A percentile compares a stretch with the other conserved stretches of the same genome.
phyloP scores from a whole-genome alignment of 2,329 filamentous ascomycete species.

The Bipolaris gigantea region DNA sequence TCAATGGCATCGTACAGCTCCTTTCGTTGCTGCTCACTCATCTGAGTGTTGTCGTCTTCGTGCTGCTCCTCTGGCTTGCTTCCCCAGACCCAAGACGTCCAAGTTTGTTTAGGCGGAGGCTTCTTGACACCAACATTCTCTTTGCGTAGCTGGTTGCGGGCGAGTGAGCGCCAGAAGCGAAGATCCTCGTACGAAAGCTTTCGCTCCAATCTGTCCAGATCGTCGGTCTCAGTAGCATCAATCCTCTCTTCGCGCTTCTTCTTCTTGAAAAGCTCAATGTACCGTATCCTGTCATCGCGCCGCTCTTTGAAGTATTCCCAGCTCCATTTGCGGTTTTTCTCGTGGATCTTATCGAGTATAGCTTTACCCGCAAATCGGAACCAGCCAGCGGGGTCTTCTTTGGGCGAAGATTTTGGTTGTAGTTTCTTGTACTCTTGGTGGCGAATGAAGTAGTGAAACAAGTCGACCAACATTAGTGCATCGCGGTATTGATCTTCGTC shows the following conservation, averaged over 20 bases:
- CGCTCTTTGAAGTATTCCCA: slow-evolving; percentile 96
- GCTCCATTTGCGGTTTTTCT: slow-evolving; percentile 88
- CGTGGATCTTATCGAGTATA: slow-evolving; percentile 90
- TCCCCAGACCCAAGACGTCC: slow-evolving; percentile 88
- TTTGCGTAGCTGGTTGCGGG: slow-evolving; percentile 90
- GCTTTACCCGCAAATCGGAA: slow-evolving; percentile 87
- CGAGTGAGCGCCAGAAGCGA: slow-evolving; percentile 93
- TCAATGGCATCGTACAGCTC: slow-evolving; percentile 97
- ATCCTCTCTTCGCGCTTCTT: slow-evolving; percentile 71
- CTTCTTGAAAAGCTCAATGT: slow-evolving; percentile 96
- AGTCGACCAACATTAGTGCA: slow-evolving; percentile 93
- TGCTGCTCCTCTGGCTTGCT: slow-evolving; percentile 62
- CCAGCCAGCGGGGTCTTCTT: slow-evolving; percentile 92
- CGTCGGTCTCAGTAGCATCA: slow-evolving; percentile 68
- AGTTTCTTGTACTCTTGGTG: slow-evolving; percentile 96
- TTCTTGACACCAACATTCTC: slow-evolving; percentile 91
- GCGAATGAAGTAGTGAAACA: slow-evolving; percentile 97
- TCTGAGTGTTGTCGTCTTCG: slow-evolving; percentile 72
- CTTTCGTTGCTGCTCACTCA: slow-evolving; percentile 94
- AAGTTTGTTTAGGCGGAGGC: slow-evolving; percentile 74
- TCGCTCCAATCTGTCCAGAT: slow-evolving; percentile 75
- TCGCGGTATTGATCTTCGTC: slow-evolving; percentile 98
- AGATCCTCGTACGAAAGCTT: slow-evolving; percentile 94
- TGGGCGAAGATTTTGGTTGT: slow-evolving; percentile 81
- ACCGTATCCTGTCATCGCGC: slow-evolving; percentile 82